Conservation (phyloP, 352 stramenopile species). For the Phytophthora idaei region DNA sequence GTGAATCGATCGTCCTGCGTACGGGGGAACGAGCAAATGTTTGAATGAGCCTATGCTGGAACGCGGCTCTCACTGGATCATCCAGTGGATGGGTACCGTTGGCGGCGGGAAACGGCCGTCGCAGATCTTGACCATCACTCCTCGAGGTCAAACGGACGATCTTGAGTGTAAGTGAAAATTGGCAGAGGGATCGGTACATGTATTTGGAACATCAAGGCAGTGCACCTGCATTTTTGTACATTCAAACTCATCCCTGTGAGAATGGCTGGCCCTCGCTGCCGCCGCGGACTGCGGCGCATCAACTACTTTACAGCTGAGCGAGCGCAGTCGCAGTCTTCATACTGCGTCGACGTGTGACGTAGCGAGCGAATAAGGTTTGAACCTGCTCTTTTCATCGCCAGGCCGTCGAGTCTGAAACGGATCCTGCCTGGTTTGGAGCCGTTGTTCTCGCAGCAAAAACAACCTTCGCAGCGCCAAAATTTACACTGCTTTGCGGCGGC, state of each 20-base stretch:
- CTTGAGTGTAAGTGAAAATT: slow-evolving; percentile 16
- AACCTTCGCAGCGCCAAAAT: slow-evolving; percentile 13
- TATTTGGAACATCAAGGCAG: slow-evolving; percentile 27
- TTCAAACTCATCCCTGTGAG: slow-evolving; percentile 9
- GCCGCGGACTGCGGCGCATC: not conserved
- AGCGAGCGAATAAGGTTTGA: slow-evolving; percentile 17
- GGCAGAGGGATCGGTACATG: slow-evolving; percentile 28
- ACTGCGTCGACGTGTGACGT: slow-evolving; percentile 11
- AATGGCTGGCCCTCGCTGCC: slow-evolving; percentile 16
- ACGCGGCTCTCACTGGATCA: not conserved
- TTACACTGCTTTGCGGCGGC: not conserved
- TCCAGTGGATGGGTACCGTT: slow-evolving; percentile 22
- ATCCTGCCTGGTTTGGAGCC: slow-evolving; percentile 8
- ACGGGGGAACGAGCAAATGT: slow-evolving; percentile 16
- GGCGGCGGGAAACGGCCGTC: slow-evolving; percentile 25
- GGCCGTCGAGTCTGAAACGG: slow-evolving; percentile 19
- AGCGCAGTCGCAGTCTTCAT: not conserved
- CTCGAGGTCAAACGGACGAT: slow-evolving; percentile 28
- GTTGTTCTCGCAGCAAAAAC: slow-evolving; percentile 12
- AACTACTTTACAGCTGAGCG: not conserved
- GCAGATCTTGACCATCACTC: slow-evolving; percentile 36
- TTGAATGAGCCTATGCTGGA: slow-evolving; percentile 21
- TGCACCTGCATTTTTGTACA: slow-evolving; percentile 17
- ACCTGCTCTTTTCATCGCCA: slow-evolving; percentile 26
- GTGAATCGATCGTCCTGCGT: not conserved